Base-by-base conservation (phyloP, 2,329 filamentous ascomycete species). In the Cladosporium velox region DNA sequence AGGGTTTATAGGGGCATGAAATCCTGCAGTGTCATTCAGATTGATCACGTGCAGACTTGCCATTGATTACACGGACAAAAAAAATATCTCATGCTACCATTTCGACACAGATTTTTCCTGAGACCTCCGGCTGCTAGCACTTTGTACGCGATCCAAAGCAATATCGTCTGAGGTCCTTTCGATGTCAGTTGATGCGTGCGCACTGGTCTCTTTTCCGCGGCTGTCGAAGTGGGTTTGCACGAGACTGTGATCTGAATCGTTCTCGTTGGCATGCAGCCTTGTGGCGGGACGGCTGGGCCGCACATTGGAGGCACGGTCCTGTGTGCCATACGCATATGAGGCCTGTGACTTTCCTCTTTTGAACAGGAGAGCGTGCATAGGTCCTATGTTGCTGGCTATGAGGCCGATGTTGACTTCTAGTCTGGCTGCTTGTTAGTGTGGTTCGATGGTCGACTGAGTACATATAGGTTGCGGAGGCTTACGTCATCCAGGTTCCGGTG, bases 391-490 rank as follows among this genome's bases (percentile, higher is more conserved):
- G 18, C 71, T 69, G n/a, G 73, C 72, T 35, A 73, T 72, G 35
- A 75, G 73, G 15, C 72, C 72, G 24, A 75, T 69, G 64, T 72
- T 70, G n/a, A 71, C 52, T 63, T 75, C 72, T 12, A 71, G 71
- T 2, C 24, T 28, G 24, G 12, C 12, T 44, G 18, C 41, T 44
- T 44, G 41, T 44, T 18, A 44, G 41, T 21, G 18, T 7, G 8
- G 7, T 2, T 14, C 18, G 2, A 21, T 7, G 11, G 24, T 24
- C 24, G 24, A 24, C 24, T 24, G 24, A 24, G 24, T 24, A 6
- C 2, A 10, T 21, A 7, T 11, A 21, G 6, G 12, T 1, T 15
- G 49, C 6, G 49, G 24, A 26, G 4, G 11, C 24, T 52, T 5
- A 52, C 55, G 69, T 73, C 41, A 71, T 68, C 73, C 73, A 75